Evolutionary conservation across 2,329 filamentous ascomycete species (phyloP), one percentile per base, ranked within the genome.

Genomic region (Exserohilum rostratum): DNA sequence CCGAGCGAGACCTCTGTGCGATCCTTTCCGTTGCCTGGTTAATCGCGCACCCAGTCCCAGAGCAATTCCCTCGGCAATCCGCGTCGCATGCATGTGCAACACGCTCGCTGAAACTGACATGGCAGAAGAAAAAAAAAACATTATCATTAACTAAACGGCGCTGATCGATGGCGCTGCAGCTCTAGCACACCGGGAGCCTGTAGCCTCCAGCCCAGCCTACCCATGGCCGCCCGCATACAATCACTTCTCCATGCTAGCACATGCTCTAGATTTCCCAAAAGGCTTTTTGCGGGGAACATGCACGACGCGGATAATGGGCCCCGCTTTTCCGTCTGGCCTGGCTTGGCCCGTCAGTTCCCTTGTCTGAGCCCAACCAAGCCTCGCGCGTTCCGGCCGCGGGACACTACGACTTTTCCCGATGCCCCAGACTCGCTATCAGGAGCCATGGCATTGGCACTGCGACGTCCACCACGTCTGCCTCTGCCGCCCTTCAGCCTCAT

Each of bases 391-490:
- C 59, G 64, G 68, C 68, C 66, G 65, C 66, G 64, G 66, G 64
- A 55, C 49, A 53, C 53, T 62, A 65, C 64, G 66, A 62, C 44
- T 68, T 63, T 53, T 57, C 61, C 67, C 66, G 67, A 65, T 2
- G 46, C 35, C 39, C 54, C 37, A 62, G 42, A 33, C 31, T 22
- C 33, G 31, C 37, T 10, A 50, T 40, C 50, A 52, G 50, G 30
- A 62, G 35, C 39, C 31, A 35, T 53, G 46, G 31, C 43, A 60
- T 34, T 53, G 46, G 31, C 43, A 60, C 37, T 38, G 55, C 49
- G 34, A 37, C 46, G 54, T 55, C 34, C 55, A 67, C 37, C n/a
- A n/a, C n/a, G n/a, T n/a, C n/a, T n/a, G n/a, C n/a, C n/a, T n/a
- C n/a, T n/a, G n/a, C n/a, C n/a, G n/a, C n/a, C 54, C 66, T 22